These are phyloP conservation scores for Trypethelium eluteriae DNA, from an alignment of 495 filamentous ascomycete species.

Conservation along the genomic window DNA sequence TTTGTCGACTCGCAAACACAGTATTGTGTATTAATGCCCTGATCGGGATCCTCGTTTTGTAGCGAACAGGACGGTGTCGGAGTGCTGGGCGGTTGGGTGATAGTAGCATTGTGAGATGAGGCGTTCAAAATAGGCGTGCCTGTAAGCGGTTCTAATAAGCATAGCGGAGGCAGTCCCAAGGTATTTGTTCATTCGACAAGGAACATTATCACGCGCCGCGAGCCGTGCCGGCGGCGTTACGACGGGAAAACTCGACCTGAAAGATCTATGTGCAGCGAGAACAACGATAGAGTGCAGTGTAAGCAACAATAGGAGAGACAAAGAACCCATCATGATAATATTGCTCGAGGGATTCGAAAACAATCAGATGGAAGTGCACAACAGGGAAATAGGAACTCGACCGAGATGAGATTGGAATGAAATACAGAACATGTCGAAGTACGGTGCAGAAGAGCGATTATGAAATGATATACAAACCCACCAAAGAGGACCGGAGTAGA, in stretches of 20 bases:
- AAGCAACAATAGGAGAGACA: background rate
- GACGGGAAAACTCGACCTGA: background rate
- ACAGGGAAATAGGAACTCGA: background rate
- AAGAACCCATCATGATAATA: background rate
- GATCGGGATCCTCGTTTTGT: background rate
- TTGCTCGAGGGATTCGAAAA: background rate
- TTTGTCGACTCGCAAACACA: background rate
- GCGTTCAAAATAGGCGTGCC: background rate
- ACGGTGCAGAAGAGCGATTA: background rate
- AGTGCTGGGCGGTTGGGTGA: background rate
- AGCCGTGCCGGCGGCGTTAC: background rate
- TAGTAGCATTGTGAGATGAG: background rate
- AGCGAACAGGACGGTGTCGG: background rate
- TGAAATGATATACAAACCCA: background rate
- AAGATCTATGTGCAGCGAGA: background rate
- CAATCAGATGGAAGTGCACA: background rate
- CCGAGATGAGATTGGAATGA: background rate
- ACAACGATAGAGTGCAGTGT: background rate
- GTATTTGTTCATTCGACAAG: background rate
- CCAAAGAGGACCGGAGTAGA: background rate
- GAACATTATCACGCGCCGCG: background rate
- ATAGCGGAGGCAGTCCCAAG: background rate
- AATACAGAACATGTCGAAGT: background rate
- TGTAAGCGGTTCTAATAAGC: background rate
- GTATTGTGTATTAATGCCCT: background rate